Percentiles rank a stretch among this genome's conserved stretches.
These are phyloP conservation scores for Trichosporon ovoides DNA, from an alignment of 1,284 basidiomycete species.

Conservation along the genomic window DNA sequence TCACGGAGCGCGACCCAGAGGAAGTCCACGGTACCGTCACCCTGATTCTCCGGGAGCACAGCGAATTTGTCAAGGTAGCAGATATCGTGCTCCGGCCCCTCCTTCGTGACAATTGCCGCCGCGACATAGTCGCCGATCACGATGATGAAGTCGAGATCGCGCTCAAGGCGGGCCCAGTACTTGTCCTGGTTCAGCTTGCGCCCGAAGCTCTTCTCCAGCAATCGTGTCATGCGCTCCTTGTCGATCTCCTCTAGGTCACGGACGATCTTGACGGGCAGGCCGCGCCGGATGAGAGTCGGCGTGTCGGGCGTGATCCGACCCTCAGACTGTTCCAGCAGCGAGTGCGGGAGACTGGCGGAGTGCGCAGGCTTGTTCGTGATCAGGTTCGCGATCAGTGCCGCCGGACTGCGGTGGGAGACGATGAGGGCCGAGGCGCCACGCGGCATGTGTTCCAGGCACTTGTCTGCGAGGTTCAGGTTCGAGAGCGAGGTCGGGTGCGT, in stretches of 20 bases:
- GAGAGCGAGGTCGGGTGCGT: slow-evolving; percentile 80
- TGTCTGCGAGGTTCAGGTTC: slow-evolving; percentile 80
- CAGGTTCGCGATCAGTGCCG: slow-evolving; percentile 90
- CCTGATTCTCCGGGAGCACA: slow-evolving; percentile 87
- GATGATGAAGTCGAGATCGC: slow-evolving; percentile 83
- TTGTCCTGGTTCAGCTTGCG: slow-evolving; percentile 65
- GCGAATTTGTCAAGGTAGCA: slow-evolving; percentile 99
- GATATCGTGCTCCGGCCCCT: slow-evolving; percentile 56
- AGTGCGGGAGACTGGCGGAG: slow-evolving; percentile 89
- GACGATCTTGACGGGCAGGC: slow-evolving; percentile 78
- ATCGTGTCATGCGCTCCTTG: slow-evolving; percentile 63
- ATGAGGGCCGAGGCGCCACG: slow-evolving; percentile 86
- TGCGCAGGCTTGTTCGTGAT: slow-evolving; percentile 98
- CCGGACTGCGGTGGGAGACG: slow-evolving; percentile 94
- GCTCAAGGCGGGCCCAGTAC: slow-evolving; percentile 74
- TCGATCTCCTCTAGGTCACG: slow-evolving; percentile 63
- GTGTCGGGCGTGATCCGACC: slow-evolving; percentile 80
- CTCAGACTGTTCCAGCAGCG: slow-evolving; percentile 71
- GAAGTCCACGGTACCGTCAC: slow-evolving; percentile 98
- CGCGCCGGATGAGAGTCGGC: slow-evolving; percentile 86
- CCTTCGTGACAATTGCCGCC: slow-evolving; percentile 89
- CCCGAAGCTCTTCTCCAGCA: slow-evolving; percentile 84
- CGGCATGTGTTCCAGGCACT: slow-evolving; percentile 90
- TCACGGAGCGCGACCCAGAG: slow-evolving; percentile 98
- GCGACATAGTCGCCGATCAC: slow-evolving; percentile 94